Evolutionary conservation across 148 eudicot species (phyloP), one percentile per base, ranked within the genome.

Genomic region (Amaranthus palmeri): DNA sequence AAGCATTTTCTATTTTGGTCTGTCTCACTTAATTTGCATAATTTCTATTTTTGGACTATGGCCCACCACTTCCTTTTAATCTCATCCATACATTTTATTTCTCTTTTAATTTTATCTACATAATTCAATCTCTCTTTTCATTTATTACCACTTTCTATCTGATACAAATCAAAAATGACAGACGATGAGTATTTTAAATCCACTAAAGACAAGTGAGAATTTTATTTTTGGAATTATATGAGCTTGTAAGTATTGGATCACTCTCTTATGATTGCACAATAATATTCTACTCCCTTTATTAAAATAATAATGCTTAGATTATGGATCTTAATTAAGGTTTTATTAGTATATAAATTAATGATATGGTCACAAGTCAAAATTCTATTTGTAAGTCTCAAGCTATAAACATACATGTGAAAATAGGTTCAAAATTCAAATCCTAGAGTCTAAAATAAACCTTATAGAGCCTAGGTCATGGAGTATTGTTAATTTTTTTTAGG

Each of bases 291-390:
- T 25, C 36, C 36, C 36, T 25, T 11, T 11, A 51, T 65, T 41
- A 36, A 4, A 0, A 65, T 18, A 25, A 25, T 65, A 4, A 46
- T 18, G 54, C 69, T 15, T 65, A 65, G 54, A 65, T 65, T 48
- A 49, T 65, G 69, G 69, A 17, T 65, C 69, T 63, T 41, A 61
- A 43, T 61, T 54, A 25, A 11, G 17, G 58, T 12, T 54, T 54
- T 11, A 54, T 54, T 61, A 10, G 45, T 43, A 46, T 7, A 7
- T 47, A 45, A n/a, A 8, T 45, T 9, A 13, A 15, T 4, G 15
- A 17, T 59, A 60, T 10, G 59, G 4, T 5, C 43, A 11, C 1
- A 41, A 66, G 54, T 49, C 14, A 18, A 49, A 66, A 66, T 66
- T 3, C 49, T 18, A 15, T 65, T 41, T 60, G 10, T 41, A 8